Evolutionary conservation across 1,284 basidiomycete species (phyloP).

Genomic region (Ustilago curta): DNA sequence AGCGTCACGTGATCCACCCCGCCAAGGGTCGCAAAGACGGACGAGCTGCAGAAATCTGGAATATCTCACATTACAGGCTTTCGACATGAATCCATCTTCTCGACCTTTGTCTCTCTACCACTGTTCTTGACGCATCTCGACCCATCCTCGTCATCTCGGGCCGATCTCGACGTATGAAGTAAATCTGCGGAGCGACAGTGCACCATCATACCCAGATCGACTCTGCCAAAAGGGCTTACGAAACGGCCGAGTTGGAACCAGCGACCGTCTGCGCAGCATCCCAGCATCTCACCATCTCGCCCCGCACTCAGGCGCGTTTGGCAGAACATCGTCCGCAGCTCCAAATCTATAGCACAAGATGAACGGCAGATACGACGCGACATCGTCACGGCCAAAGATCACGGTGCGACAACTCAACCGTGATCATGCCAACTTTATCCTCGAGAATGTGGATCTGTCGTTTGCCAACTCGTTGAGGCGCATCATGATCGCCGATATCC

Average conservation of each 20-base stretch:
- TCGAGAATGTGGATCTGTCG: constrained; percentile 66
- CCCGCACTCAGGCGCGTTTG: neutral
- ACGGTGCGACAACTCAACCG: constrained; percentile 58
- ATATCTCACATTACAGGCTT: constrained; percentile 23
- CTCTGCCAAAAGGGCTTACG: neutral
- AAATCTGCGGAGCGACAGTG: no score
- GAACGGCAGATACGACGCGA: constrained; percentile 47
- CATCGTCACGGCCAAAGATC: constrained; percentile 50
- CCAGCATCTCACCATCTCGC: neutral
- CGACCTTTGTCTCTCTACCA: neutral
- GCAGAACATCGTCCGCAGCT: neutral
- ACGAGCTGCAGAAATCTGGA: constrained; percentile 4
- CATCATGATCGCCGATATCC: constrained; percentile 67
- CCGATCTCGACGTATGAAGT: neutral
- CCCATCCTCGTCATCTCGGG: neutral
- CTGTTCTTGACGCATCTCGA: constrained; percentile 1
- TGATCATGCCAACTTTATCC: constrained; percentile 62
- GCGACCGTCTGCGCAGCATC: constrained; percentile 5
- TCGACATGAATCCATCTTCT: constrained; percentile 10
- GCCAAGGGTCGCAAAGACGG: constrained; percentile 31
- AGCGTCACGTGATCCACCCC: constrained; percentile 22
- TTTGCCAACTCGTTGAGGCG: constrained; percentile 68
- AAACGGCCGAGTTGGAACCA: neutral
- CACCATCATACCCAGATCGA: neutral
- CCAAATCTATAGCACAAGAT: constrained; percentile 4